Evolutionary conservation across 2,329 filamentous ascomycete genomes (phyloP), one percentile per base, ranked within the genome.

Genomic region (Rhinocladiella mackenziei): DNA sequence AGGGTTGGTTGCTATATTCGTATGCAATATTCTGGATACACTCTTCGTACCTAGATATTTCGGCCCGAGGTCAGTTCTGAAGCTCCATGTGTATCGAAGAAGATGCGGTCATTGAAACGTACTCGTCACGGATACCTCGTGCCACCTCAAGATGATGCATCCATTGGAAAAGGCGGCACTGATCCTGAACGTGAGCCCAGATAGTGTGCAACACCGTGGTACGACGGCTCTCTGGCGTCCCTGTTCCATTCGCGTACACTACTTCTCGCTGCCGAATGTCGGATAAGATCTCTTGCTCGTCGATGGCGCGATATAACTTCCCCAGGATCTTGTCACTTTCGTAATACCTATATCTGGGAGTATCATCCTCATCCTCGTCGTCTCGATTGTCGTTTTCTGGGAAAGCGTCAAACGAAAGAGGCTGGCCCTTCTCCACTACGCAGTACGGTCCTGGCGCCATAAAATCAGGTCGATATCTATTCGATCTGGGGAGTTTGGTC

Each of bases 271-370:
- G 32, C 62, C 67, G 28, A 75, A 80, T 63, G 4, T 74, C 60
- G 6, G 63, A 55, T 69, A 81, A 83, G 68, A 81, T 82, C 31
- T 89, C 84, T 39, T 74, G 72, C 61, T 92, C 86, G 54, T 94
- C 79, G 8, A 94, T 81, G 0, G 73, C 75, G 1, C 85, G 78
- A 59, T 85, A 92, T 0, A 94, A 68, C 3, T 72, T 64, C 0
- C 87, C 87, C 0, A 92, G 72, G 0, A 84, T 70, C 53, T 86
- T 87, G 0, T 78, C 55, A 1, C 83, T 88, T 22, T 63, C 64
- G 60, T 92, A 89, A 58, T 81, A 91, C 3, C 65, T 62, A 18
- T 72, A 68, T 19, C 13, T 34, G 1, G 40, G 45, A 8, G 10
- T 30, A 9, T 43, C 49, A 4, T 55, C 64, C 0, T 70, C 66